Base-by-base conservation (phyloP, 2,329 filamentous ascomycete species). In the Gliomastix tumulicola region DNA sequence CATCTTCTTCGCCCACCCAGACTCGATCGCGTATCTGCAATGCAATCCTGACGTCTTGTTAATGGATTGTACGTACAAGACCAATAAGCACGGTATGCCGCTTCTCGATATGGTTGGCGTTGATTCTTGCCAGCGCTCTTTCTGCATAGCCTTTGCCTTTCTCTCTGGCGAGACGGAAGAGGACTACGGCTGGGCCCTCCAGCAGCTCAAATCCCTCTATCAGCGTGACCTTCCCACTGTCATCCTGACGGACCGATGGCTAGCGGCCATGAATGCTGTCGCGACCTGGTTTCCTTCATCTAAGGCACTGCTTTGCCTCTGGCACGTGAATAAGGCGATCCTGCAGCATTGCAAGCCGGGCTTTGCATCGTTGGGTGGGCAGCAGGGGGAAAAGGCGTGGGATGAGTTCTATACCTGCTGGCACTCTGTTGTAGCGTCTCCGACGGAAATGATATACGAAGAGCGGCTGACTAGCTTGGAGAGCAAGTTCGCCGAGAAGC, bases 51-150 rank as follows among this genome's bases (percentile, higher is more conserved):
- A 49, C 21, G n/a, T 46, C 10, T 25, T 50, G 12, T 21, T 50
- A 15, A 21, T 51, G 19, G 42, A 47, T 25, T 50, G 39, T 25
- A 50, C 44, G 17, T 48, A 50, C 18, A 49, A 50, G 34, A 49
- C 44, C 8, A 49, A 49, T 23, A 48, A 46, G 25, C 41, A 45
- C 15, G 17, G 12, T 2, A 50, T 49, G 41, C 41, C 38, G n/a
- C 38, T 50, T 5, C 37, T 49, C n/a, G 40, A 49, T 39, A 47
- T 49, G 17, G 38, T 47, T 32, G 37, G 43, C 6, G 40, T 50
- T 31, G 34, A 48, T 36, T 32, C 42, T 23, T 48, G 36, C 27
- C 16, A 48, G 28, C 37, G 40, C 5, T 45, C 41, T 5, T 50
- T 48, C 28, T 50, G 37, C 36, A 49, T 49, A 23, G 38, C 41